Conservation (phyloP, 768 basidiomycete genomes). For the Termitomyces titanicus region DNA sequence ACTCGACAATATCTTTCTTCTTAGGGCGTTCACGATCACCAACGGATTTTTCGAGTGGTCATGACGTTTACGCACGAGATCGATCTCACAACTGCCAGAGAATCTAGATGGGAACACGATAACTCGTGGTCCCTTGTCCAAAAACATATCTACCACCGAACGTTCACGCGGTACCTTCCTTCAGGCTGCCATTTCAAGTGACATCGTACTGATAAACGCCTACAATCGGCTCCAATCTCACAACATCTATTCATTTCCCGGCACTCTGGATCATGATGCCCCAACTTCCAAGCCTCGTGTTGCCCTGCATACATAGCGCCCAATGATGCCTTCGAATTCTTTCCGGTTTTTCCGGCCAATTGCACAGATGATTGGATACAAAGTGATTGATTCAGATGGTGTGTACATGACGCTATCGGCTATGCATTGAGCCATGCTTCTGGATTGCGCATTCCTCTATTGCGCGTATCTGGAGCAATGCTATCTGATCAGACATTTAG, state of each 20-base stretch:
- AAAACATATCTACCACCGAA: slow-evolving; percentile 1
- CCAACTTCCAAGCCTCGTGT: not conserved
- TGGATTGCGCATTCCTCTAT: not conserved
- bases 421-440: slow-evolving; percentile 6
- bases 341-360: not conserved
- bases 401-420: slow-evolving; percentile 5
- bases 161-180: slow-evolving; percentile 9
- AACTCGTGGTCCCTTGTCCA: slow-evolving; percentile 3
- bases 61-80: slow-evolving; percentile 7
- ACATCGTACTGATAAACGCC: not conserved
- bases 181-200: slow-evolving; percentile 13
- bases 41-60: too few species aligned
- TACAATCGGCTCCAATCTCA: not conserved
- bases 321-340: not conserved
- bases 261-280: not conserved
- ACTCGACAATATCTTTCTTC: too few species aligned
- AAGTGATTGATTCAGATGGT: not conserved
- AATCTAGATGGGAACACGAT: not conserved
- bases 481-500: not conserved
- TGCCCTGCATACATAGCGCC: not conserved
- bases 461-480: not conserved
- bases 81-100: not conserved
- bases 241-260: not conserved
- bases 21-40: too few species aligned
- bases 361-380: not conserved